Conservation (phyloP, 371 early-diverging fungal species). For the Dichotomocladium elegans region DNA sequence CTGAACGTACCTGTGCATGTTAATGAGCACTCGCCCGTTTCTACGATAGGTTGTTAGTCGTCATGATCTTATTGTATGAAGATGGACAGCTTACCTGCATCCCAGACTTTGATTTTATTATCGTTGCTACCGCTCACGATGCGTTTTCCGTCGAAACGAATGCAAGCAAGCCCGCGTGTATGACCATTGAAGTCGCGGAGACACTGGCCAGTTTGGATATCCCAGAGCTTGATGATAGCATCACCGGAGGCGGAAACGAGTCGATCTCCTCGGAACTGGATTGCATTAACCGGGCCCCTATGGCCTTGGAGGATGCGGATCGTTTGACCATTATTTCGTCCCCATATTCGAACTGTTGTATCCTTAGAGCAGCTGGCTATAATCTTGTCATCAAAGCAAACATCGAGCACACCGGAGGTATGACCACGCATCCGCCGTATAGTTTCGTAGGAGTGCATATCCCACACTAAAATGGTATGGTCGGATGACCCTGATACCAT, state of each 20-base stretch:
- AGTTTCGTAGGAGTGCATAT: slow-evolving; percentile 45
- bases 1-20: slow-evolving; percentile 37
- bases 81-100: slow-evolving; percentile 46
- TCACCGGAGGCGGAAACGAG: slow-evolving; percentile 90
- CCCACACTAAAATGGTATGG: slow-evolving; percentile 86
- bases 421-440: slow-evolving; percentile 52
- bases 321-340: slow-evolving; percentile 48
- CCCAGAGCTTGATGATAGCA: slow-evolving; percentile 84
- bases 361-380: slow-evolving; percentile 94
- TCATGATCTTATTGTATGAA: neutral
- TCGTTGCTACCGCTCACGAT: slow-evolving; percentile 95
- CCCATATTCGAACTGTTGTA: slow-evolving; percentile 85
- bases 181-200: slow-evolving; percentile 73
- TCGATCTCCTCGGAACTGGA: slow-evolving; percentile 63
- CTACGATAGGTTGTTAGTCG: neutral
- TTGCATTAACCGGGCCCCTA: slow-evolving; percentile 84
- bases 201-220: slow-evolving; percentile 62
- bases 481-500: slow-evolving; percentile 95
- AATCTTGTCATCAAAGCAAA: slow-evolving; percentile 69
- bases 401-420: slow-evolving; percentile 72
- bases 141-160: slow-evolving; percentile 86
- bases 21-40: slow-evolving; percentile 70
- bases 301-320: slow-evolving; percentile 74
- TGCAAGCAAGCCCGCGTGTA: slow-evolving; percentile 86
- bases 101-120: slow-evolving; percentile 93